phyloP scores from a whole-genome alignment of 2,329 filamentous ascomycete genomes.

The Pseudogymnoascus pannorum region DNA sequence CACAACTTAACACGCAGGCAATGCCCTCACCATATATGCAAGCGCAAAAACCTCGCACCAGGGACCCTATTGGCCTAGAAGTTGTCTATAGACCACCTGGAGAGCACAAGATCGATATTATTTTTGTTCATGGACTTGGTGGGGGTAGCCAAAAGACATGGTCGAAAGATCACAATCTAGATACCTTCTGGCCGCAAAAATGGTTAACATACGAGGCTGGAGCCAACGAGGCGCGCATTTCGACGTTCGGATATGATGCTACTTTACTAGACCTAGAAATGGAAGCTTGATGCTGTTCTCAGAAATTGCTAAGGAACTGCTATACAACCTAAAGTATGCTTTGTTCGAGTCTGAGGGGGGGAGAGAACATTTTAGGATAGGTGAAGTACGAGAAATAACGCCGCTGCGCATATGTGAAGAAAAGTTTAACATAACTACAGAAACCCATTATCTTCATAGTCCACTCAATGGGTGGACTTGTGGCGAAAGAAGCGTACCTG shows the following conservation, averaged over 20 bases:
- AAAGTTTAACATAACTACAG: too few species aligned
- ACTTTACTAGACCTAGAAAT: neutral
- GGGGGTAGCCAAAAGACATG: conserved; percentile 33
- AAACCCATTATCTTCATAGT: conserved; percentile 34
- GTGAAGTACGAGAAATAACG: neutral
- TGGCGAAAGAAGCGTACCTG: conserved; percentile 24
- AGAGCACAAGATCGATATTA: conserved; percentile 20
- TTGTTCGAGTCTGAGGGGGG: conserved; percentile 8
- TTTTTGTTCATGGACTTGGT: conserved; percentile 37
- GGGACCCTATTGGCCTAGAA: neutral
- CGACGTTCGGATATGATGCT: conserved; percentile 30
- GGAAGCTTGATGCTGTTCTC: conserved; percentile 11
- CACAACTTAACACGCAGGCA: neutral
- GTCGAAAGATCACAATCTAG: conserved; percentile 23
- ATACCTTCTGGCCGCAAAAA: conserved; percentile 31
- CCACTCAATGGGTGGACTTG: conserved; percentile 40
- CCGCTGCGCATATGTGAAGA: too few species aligned
- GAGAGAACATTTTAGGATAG: conserved; percentile 12
- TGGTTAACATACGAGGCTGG: conserved; percentile 29
- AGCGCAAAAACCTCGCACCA: neutral
- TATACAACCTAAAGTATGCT: conserved; percentile 21
- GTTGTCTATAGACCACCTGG: neutral
- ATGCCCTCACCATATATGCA: neutral
- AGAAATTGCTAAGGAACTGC: conserved; percentile 27
- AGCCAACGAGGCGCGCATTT: conserved; percentile 28